Percentiles rank a stretch among this genome's conserved stretches.
Conservation (phyloP, 805 yeast species). For the Candida railenensis region DNA sequence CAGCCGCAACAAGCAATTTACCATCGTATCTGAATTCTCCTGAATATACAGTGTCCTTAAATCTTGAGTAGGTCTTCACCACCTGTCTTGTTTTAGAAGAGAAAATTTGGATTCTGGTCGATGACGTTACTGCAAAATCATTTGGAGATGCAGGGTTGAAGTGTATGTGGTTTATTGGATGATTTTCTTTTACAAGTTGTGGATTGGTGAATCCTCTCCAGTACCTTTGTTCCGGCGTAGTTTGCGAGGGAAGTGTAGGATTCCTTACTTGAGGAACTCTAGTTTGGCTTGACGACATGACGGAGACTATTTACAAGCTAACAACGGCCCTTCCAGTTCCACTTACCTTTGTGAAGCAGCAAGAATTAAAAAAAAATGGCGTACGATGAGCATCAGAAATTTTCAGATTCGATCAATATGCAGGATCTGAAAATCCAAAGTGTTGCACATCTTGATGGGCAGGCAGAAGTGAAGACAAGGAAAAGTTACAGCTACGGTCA, state of each 20-base stretch:
- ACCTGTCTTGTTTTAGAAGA: constrained; percentile 95
- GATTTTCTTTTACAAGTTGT: constrained; percentile 88
- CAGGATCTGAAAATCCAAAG: neutral
- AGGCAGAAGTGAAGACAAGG: no score
- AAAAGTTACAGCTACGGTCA: no score
- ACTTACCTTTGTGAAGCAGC: neutral
- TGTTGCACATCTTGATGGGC: neutral
- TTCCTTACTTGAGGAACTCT: constrained; percentile 64
- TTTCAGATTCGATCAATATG: neutral
- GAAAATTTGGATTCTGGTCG: constrained; percentile 88
- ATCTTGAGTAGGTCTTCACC: constrained; percentile 77
- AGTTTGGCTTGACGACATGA: constrained; percentile 75
- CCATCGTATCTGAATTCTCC: constrained; percentile 94
- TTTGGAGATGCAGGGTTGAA: constrained; percentile 86
- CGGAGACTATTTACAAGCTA: neutral
- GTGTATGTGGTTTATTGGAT: constrained; percentile 82
- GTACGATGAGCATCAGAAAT: constrained; percentile 6
- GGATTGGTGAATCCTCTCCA: constrained; percentile 88
- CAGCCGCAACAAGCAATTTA: constrained; percentile 87
- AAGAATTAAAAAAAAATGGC: neutral
- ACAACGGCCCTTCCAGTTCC: no score
- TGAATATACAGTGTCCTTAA: constrained; percentile 87
- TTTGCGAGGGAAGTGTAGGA: constrained; percentile 77
- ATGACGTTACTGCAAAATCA: constrained; percentile 90
- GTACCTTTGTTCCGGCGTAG: constrained; percentile 90